phyloP scores from a whole-genome alignment of 2,329 filamentous ascomycete genomes.

The Orbilia blumenaviensis region DNA sequence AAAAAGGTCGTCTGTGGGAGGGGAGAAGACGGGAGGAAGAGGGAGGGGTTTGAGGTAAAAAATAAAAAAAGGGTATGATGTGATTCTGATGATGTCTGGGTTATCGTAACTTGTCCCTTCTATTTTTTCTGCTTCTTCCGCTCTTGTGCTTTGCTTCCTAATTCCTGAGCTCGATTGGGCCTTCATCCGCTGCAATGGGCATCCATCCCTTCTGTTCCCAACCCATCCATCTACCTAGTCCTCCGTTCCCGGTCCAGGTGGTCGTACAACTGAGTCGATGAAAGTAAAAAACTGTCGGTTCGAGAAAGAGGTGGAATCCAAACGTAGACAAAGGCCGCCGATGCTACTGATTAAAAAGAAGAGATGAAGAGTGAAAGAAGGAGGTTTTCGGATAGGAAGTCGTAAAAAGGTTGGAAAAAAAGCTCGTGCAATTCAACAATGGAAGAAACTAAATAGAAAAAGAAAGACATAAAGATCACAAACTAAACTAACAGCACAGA shows the following conservation, averaged over 20 bases:
- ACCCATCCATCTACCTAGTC: not conserved
- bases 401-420: slow-evolving; percentile 25
- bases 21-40: not conserved
- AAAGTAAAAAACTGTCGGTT: slow-evolving; percentile 8
- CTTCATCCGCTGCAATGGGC: slow-evolving; percentile 4
- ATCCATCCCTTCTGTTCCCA: not conserved
- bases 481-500: slow-evolving; percentile 52
- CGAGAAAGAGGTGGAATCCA: slow-evolving; percentile 8
- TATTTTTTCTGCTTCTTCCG: not conserved
- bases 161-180: not conserved
- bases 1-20: slow-evolving; percentile 21
- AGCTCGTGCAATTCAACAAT: slow-evolving; percentile 39
- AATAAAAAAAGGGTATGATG: slow-evolving; percentile 3
- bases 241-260: slow-evolving; percentile 4
- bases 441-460: slow-evolving; percentile 25
- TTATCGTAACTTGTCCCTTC: slow-evolving; percentile 32
- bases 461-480: slow-evolving; percentile 27
- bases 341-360: slow-evolving; percentile 32
- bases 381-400: slow-evolving; percentile 19
- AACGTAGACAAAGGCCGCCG: slow-evolving; percentile 14
- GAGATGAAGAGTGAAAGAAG: slow-evolving; percentile 22
- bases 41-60: slow-evolving; percentile 10
- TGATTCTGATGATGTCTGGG: slow-evolving; percentile 22
- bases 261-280: slow-evolving; percentile 15
- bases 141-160: slow-evolving; percentile 7